Base-by-base conservation (phyloP, 345 rosid genomes). In the Linum usitatissimum region DNA sequence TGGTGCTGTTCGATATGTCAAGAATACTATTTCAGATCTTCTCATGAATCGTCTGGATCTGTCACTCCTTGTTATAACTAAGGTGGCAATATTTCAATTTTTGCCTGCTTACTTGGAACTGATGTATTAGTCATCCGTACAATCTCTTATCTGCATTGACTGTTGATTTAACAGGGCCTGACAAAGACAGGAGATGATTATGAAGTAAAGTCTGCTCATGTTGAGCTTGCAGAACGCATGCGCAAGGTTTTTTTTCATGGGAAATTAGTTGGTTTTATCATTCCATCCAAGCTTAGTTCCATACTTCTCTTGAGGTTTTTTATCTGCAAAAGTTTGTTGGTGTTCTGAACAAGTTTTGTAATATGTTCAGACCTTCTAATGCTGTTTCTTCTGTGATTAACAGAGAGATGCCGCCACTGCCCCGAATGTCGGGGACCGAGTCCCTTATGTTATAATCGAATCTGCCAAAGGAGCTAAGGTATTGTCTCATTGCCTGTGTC, bases 401-500 rank as follows among this genome's bases (percentile, higher is more conserved):
- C 82, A 93, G 99, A 81, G 99, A 69, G 96, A 93, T 80, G 78
- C 99, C 71, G 97, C 97, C 42, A 93, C 99, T 65, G 99, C 97
- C 21, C 99, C 99, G 74, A 90, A 78, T 78, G 92, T 93, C 71
- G 99, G 99, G 75, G 99, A 93, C 78, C 51, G 51, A 30, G 99
- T 93, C 48, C 97, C 97, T 1, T 93, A 86, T 70, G 99, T 93
- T 70, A 87, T 90, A 59, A 73, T 93, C 64, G 86, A 87, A 76
- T 96, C 88, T 78, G 84, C 92, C 60, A 93, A 90, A 81, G 99
- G 99, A 55, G 99, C 99, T 63, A 93, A 90, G 99, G 99, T 87
- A 72, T 57, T 48, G 45, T 60, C 63, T 68, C 53, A 28, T 63
- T 5, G 34, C 30, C 30, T 53, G 38, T 64, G 30, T 17, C 53